Conservation (phyloP, 176 grass and related monocot genomes). For the barley (Hordeum vulgare) region DNA sequence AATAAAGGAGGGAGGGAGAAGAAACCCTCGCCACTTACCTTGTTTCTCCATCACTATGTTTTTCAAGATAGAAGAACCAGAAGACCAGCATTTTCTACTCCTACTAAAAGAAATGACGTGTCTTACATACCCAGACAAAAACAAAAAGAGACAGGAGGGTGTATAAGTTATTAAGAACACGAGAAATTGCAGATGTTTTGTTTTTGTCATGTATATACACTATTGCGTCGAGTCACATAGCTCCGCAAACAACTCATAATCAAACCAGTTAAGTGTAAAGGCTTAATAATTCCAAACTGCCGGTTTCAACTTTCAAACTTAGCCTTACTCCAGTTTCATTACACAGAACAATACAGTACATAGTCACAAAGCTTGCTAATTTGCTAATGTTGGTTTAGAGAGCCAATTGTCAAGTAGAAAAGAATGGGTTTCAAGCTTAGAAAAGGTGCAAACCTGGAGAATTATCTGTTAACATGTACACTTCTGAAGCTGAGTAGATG, state of each 20-base stretch:
- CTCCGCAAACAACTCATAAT: neutral
- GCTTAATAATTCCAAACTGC: neutral
- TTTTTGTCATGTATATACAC: neutral
- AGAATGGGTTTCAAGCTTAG: neutral
- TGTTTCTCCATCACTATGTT: neutral
- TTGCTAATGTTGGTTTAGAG: neutral
- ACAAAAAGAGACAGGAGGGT: neutral
- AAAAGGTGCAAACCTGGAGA: conserved; percentile 60
- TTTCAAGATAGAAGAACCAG: neutral
- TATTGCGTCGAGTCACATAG: neutral
- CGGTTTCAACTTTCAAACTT: neutral
- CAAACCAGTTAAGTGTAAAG: neutral
- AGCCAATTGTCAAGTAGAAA: neutral
- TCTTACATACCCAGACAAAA: neutral
- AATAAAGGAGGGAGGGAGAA: neutral
- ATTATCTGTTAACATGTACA: conserved; percentile 95
- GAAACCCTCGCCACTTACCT: neutral
- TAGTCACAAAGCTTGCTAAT: neutral
- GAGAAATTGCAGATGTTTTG: neutral
- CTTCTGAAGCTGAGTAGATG: conserved; percentile 96
- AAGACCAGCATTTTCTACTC: neutral
- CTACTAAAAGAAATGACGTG: neutral
- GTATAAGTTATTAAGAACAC: neutral
- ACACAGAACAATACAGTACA: neutral
- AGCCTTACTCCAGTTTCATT: neutral